These are phyloP conservation scores for Apiospora rasikravindrae DNA, from an alignment of 2,329 filamentous ascomycete species.

Conservation along the genomic window DNA sequence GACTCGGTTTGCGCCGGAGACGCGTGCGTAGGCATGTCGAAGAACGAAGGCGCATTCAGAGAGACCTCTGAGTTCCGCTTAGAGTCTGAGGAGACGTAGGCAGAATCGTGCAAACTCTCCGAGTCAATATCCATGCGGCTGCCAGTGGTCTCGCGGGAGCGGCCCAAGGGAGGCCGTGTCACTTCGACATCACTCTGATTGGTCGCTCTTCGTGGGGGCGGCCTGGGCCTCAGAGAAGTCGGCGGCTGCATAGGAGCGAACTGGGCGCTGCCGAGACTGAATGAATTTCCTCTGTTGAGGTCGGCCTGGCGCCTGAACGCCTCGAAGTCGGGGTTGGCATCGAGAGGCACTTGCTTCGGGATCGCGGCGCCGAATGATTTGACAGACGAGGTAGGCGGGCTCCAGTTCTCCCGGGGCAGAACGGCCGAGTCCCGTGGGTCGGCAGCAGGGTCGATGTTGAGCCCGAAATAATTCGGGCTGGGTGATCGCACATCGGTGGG, in stretches of 20 bases:
- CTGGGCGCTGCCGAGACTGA: slow-evolving; percentile 53
- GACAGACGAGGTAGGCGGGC: slow-evolving; percentile 71
- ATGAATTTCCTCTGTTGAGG: slow-evolving; percentile 57
- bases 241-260: slow-evolving; percentile 44
- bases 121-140: slow-evolving; percentile 50
- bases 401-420: slow-evolving; percentile 75
- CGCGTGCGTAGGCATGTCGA: slow-evolving; percentile 51
- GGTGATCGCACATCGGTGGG: slow-evolving; percentile 50
- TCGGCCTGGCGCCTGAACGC: slow-evolving; percentile 78
- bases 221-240: slow-evolving; percentile 45
- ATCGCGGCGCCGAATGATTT: slow-evolving; percentile 72
- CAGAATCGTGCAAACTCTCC: slow-evolving; percentile 56
- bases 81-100: slow-evolving; percentile 59
- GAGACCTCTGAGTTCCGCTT: slow-evolving; percentile 59
- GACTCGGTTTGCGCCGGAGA: slow-evolving; percentile 48
- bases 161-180: slow-evolving; percentile 26
- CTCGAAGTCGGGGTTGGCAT: slow-evolving; percentile 82
- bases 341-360: slow-evolving; percentile 72
- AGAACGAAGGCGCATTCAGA: slow-evolving; percentile 45
- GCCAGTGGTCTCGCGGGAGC: slow-evolving; percentile 27
- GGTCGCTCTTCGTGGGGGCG: slow-evolving; percentile 52
- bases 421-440: slow-evolving; percentile 68
- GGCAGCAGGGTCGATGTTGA: slow-evolving; percentile 65
- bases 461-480: slow-evolving; percentile 88
- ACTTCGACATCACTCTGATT: slow-evolving; percentile 47